Base-by-base conservation (phyloP, 164 flowering plant genomes). In the Sextonia rubra region DNA sequence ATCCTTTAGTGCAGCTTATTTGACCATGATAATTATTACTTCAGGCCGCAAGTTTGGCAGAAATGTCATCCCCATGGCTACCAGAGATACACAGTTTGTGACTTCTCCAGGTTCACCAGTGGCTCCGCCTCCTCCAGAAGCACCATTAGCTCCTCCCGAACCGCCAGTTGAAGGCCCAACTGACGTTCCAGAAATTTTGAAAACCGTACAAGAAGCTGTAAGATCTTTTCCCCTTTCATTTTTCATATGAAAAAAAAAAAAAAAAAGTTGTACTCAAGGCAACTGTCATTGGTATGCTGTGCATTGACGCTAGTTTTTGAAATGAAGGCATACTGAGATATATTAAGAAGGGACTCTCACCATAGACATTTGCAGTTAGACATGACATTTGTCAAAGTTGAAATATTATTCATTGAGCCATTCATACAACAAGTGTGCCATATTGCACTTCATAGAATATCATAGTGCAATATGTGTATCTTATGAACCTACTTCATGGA, bases 41-140 rank as follows among this genome's bases (percentile, higher is more conserved):
- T 66, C 82, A 92, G 99, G 92, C 76, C 85, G 91, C 37, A 91
- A 85, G 86, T 69, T 89, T 70, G 92, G 85, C 2, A 84, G 96
- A 60, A 86, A 86, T 85, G 94, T 90, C 20, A 84, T 79, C 49
- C 83, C 93, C 60, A 83, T 82, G 92, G 92, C 94, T 9, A 90
- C 94, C 2, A 92, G 95, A 64, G 97, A 74, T 1, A 52, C 85
- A 32, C 79, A 47, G 9, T 52, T 52, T n/a, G 64, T 23, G 67
- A 47, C 70, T 25, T 20, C 60, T 23, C n/a, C 27, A 30, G 76
- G 69, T 18, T 62, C 85, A 32, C 78, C 93, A 9, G 14, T 52
- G 44, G 11, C 44, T 37, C 6, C 44, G 44, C 1, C 44, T 37
- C 6, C 44, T 37, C 8, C 44, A 37, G 44, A 37, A 7, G 44